Conservation (phyloP, 192 early-diverging fungal species). For the Borealophlyctis nickersoniae region DNA sequence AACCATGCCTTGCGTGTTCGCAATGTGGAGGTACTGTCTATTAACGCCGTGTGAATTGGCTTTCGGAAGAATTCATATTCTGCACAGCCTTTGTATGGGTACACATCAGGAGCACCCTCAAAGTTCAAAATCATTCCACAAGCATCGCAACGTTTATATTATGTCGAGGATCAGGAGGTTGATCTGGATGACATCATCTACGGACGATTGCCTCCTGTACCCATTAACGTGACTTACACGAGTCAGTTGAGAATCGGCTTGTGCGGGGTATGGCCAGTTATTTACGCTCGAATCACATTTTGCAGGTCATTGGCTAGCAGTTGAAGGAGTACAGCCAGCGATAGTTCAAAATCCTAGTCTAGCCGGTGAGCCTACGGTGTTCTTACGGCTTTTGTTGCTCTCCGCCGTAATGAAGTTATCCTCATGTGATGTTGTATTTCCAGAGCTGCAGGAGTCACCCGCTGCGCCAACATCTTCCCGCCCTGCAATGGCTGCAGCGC, state of each 20-base stretch:
- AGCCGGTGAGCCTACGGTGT: conserved; percentile 40
- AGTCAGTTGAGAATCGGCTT: conserved; percentile 20
- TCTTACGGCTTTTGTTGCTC: not conserved
- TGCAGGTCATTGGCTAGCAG: conserved; percentile 92
- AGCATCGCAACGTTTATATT: conserved; percentile 66
- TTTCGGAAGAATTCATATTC: not conserved
- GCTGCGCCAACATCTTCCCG: not conserved
- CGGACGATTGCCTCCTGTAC: conserved; percentile 83
- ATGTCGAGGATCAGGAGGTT: conserved; percentile 89
- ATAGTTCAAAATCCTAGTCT: conserved; percentile 94
- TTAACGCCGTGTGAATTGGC: not conserved
- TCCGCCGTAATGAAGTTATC: not conserved
- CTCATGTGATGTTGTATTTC: not conserved
- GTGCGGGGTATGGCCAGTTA: conserved; percentile 5
- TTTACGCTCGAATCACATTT: not conserved
- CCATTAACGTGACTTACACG: conserved; percentile 83
- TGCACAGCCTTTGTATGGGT: conserved; percentile 86
- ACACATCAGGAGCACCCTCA: conserved; percentile 60
- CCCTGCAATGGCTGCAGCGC: not conserved
- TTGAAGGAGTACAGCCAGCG: conserved; percentile 97
- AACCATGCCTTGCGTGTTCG: conserved; percentile 85
- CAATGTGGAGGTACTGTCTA: conserved; percentile 74
- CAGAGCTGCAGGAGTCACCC: too few species aligned
- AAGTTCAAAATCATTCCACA: conserved; percentile 62
- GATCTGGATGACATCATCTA: conserved; percentile 88